Conservation (phyloP, 176 grass and related monocot genomes). For the Canna indica region DNA sequence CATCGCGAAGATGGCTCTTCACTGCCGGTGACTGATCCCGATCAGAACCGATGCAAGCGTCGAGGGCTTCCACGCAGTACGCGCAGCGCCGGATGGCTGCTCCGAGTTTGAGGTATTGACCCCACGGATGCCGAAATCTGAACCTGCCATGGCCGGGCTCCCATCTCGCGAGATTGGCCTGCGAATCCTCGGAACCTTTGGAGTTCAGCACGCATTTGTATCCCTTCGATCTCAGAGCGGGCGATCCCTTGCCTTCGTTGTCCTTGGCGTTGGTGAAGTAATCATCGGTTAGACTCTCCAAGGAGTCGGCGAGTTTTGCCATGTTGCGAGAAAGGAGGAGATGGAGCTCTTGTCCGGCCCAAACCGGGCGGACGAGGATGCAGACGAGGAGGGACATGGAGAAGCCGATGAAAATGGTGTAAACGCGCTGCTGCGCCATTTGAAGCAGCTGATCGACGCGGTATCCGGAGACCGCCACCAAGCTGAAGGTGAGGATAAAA, state of each 20-base stretch:
- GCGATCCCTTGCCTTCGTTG: background rate
- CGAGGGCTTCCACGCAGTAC: background rate
- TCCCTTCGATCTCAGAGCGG: background rate
- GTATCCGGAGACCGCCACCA: constrained; percentile 6
- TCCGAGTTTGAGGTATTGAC: constrained; percentile 3
- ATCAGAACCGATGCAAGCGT: background rate
- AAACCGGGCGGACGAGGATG: background rate
- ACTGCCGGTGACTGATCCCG: background rate
- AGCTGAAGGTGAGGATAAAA: constrained; percentile 20
- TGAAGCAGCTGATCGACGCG: background rate
- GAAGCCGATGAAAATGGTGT: constrained; percentile 3
- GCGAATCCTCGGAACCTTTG: background rate
- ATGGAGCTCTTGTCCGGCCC: constrained; percentile 20
- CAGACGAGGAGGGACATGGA: background rate
- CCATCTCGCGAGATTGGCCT: constrained; percentile 8
- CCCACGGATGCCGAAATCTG: constrained; percentile 12
- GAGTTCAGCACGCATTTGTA: background rate
- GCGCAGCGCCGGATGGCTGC: background rate
- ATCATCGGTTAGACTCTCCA: background rate
- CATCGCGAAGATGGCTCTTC: constrained; percentile 40
- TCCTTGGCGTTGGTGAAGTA: background rate
- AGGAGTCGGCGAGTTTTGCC: background rate
- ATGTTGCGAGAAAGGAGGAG: background rate
- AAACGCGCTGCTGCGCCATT: background rate
- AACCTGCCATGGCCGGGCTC: constrained; percentile 11